Base-by-base conservation (phyloP, 306 rosid species). In the Inga laurina region DNA sequence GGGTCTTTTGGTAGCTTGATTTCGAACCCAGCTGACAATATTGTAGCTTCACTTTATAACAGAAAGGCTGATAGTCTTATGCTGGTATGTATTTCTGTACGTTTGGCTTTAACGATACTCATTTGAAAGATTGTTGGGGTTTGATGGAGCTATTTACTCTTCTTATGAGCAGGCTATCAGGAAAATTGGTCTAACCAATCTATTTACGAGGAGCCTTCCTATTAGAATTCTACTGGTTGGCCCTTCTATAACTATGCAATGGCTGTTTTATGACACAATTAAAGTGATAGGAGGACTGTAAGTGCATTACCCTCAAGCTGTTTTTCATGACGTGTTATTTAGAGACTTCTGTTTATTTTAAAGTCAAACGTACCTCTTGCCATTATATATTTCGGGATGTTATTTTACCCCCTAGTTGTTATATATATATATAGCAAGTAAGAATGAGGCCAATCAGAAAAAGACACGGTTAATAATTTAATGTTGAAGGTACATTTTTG, bases 261-360 rank as follows among this genome's bases (percentile, higher is more conserved):
- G 99, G 99, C 93, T 95, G 82, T 92, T 93, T 86, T 95, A 95
- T 75, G 99, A 95, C 91, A 91, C 92, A 82, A 91, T 93, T 82
- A 93, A 95, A 89, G 79, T 93, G 56, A 81, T 93, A 65, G 89
- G 91, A 48, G 99, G 99, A 86, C 21, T 95, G 99, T 95, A 91
- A 92, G 99, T 90, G 43, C 84, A 44, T 81, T 59, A 49, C 84
- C 69, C 83, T 79, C 74, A 32, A 49, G 0, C 59, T 74, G 18
- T 66, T 75, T 82, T 79, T 62, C 56, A 18, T 70, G 44, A 30
- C 74, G 49, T 80, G 10, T 52, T 46, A 15, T 24, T 72, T 45
- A 45, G 12, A 72, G 24, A 24, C 22, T 57, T 81, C 52, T 68
- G 72, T 84, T 62, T 75, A 56, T 56, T 68, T 83, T 27, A 37